A percentile compares a stretch with the other conserved stretches of the same genome.
These are phyloP conservation scores for Rhizophagus clarus DNA, from an alignment of 192 early-diverging fungal genomes.

Conservation along the genomic window DNA sequence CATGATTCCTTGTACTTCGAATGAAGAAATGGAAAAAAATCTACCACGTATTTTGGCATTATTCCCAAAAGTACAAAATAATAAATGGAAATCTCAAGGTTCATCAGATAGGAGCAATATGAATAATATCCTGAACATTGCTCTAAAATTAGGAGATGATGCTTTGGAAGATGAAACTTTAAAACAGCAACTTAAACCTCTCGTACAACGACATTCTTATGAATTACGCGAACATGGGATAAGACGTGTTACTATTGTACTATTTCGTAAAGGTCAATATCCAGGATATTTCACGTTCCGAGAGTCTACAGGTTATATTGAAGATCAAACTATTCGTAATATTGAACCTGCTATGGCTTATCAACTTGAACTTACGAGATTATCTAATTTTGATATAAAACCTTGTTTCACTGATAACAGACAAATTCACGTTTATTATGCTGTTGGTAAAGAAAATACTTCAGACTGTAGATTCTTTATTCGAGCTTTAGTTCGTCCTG, in stretches of 20 bases:
- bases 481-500: conserved; percentile 92
- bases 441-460: conserved; percentile 90
- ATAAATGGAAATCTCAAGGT: not conserved
- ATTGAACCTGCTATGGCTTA: conserved; percentile 98
- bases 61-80: conserved; percentile 52
- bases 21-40: conserved; percentile 70
- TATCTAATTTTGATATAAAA: conserved; percentile 95
- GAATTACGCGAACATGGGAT: conserved; percentile 76
- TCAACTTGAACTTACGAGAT: conserved; percentile 89
- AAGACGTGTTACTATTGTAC: conserved; percentile 88
- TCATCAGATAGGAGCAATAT: conserved; percentile 41
- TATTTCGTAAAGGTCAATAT: conserved; percentile 80
- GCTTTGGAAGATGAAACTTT: conserved; percentile 71
- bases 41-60: conserved; percentile 61
- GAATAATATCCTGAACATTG: conserved; percentile 87
- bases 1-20: conserved; percentile 74
- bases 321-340: conserved; percentile 95
- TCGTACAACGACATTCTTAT: conserved; percentile 61
- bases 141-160: conserved; percentile 66
- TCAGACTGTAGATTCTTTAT: conserved; percentile 98
- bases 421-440: conserved; percentile 96
- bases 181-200: conserved; percentile 61
- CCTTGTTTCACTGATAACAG: conserved; percentile 94
- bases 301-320: conserved; percentile 77
- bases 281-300: conserved; percentile 97